Percentiles rank a stretch among this genome's conserved stretches.
These are phyloP conservation scores for Mycosphaerella arachidis DNA, from an alignment of 2,329 filamentous ascomycete species.

Conservation along the genomic window DNA sequence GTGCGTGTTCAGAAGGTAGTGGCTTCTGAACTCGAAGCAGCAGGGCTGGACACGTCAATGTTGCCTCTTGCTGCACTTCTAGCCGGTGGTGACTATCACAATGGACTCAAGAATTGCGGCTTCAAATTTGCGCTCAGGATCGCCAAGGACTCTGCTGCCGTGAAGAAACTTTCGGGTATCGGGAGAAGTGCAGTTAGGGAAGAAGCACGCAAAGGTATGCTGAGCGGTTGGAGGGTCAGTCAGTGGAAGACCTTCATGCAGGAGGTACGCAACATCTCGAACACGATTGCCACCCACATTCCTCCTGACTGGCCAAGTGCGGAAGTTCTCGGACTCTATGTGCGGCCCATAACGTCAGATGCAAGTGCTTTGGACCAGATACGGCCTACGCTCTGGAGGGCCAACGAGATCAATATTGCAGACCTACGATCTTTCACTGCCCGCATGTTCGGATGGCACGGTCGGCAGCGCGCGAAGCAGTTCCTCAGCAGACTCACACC, in stretches of 20 bases:
- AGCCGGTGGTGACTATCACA: neutral
- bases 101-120: neutral
- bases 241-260: neutral
- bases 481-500: conserved; percentile 1
- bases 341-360: neutral
- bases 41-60: neutral
- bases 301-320: neutral
- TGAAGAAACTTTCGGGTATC: neutral
- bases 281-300: neutral
- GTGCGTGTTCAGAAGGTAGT: neutral
- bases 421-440: neutral
- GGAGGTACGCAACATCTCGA: neutral
- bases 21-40: neutral
- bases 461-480: neutral
- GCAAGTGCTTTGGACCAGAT: neutral
- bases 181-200: neutral
- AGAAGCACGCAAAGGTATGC: neutral
- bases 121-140: neutral
- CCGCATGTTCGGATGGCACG: neutral
- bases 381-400: neutral
- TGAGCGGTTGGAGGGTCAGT: neutral
- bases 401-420: neutral
- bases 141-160: neutral
- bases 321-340: neutral
- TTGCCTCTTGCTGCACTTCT: neutral